Conservation (phyloP, 306 rosid genomes). For the Quercus variabilis region DNA sequence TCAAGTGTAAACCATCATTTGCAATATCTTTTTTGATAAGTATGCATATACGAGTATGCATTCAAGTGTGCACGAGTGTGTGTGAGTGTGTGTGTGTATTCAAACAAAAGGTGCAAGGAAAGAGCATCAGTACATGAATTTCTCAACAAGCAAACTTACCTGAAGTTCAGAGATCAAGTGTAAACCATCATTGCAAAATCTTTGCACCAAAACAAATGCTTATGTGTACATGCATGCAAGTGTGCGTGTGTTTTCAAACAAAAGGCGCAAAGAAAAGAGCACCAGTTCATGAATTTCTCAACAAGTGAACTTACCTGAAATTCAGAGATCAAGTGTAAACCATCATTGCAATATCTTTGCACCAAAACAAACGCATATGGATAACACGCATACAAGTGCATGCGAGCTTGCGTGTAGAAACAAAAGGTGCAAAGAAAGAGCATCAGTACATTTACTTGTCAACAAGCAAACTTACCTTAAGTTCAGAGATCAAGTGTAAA, state of each 20-base stretch:
- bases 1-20: constrained; percentile 59
- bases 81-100: neutral
- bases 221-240: neutral
- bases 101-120: constrained; percentile 17
- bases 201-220: constrained; percentile 13
- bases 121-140: constrained; percentile 39
- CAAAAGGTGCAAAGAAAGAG: constrained; percentile 19
- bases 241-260: neutral
- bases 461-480: constrained; percentile 54
- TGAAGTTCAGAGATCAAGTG: constrained; percentile 67
- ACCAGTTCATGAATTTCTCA: constrained; percentile 44
- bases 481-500: constrained; percentile 71
- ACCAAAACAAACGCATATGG: neutral
- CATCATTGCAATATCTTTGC: constrained; percentile 42
- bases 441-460: constrained; percentile 47
- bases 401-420: neutral
- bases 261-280: constrained; percentile 28
- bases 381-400: neutral
- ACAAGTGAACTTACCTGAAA: constrained; percentile 53
- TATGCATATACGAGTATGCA: neutral
- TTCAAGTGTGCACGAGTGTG: neutral
- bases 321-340: constrained; percentile 67
- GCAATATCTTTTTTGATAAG: constrained; percentile 25
- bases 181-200: constrained; percentile 44
- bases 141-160: constrained; percentile 57